Percentiles rank a stretch among this genome's conserved stretches.
Evolutionary conservation across 1,284 basidiomycete species (phyloP).

Genomic region (Pseudomicrostroma phylloplanum): DNA sequence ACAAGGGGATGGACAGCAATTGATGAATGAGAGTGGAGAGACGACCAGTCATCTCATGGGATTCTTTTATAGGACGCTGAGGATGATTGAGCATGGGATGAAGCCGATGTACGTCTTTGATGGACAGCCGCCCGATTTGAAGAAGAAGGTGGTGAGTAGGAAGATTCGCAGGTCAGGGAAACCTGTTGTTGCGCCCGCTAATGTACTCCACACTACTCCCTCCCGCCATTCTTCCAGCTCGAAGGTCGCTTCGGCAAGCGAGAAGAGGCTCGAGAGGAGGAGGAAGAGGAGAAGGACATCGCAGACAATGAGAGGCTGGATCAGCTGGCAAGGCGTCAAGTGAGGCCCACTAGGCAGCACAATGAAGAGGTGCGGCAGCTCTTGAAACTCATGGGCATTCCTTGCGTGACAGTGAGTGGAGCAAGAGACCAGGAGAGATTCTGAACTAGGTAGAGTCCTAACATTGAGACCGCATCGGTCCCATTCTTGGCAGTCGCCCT

Average conservation of each 20-base stretch:
- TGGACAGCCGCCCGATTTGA: conserved; percentile 94
- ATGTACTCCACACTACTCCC: neutral
- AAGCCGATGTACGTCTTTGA: conserved; percentile 98
- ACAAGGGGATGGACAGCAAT: conserved; percentile 89
- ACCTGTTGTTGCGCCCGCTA: conserved; percentile 4
- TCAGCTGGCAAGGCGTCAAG: conserved; percentile 79
- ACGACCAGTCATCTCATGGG: conserved; percentile 87
- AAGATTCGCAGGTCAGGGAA: neutral
- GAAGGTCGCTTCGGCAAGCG: conserved; percentile 84
- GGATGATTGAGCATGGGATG: conserved; percentile 98
- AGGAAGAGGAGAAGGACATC: conserved; percentile 91
- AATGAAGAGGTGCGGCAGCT: conserved; percentile 90
- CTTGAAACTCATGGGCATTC: conserved; percentile 92
- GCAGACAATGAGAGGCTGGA: conserved; percentile 83
- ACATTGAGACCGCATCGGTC: neutral
- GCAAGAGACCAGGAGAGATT: too few relatives aligned
- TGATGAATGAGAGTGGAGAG: conserved; percentile 93
- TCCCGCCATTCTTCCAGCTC: conserved; percentile 57
- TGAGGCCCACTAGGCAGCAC: conserved; percentile 89
- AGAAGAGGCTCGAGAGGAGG: conserved; percentile 87
- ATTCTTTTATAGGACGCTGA: conserved; percentile 75
- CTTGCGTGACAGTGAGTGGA: conserved; percentile 60
- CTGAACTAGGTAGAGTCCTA: neutral
- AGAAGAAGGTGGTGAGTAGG: conserved; percentile 73
- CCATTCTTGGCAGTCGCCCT: conserved; percentile 62